Percentiles rank a stretch among this genome's conserved stretches.
phyloP scores from a whole-genome alignment of 202 grass and related monocot species.

The Digitaria exilis region DNA sequence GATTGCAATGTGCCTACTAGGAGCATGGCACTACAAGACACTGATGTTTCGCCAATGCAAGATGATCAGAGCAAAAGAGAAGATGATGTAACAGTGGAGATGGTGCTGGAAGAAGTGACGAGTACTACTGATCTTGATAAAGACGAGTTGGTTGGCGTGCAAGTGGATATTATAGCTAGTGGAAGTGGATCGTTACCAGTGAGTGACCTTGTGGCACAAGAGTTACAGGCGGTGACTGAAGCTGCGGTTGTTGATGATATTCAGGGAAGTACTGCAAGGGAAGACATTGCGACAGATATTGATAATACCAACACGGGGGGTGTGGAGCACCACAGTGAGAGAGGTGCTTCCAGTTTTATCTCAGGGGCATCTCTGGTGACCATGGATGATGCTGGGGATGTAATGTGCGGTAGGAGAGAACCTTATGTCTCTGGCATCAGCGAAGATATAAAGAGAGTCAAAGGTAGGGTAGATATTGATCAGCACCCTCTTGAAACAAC shows the following conservation, averaged over 20 bases:
- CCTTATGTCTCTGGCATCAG: background rate
- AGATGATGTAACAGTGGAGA: constrained; percentile 12
- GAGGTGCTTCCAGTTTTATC: constrained; percentile 21
- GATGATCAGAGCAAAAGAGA: background rate
- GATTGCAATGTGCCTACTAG: background rate
- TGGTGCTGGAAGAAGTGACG: background rate
- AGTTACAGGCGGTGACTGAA: background rate
- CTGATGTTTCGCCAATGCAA: background rate
- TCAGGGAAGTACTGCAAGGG: constrained; percentile 18
- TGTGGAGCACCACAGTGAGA: background rate
- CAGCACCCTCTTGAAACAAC: constrained; percentile 7
- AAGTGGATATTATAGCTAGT: constrained; percentile 22
- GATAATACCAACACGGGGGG: background rate
- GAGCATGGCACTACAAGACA: background rate
- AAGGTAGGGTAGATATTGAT: background rate
- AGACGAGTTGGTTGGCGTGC: background rate
- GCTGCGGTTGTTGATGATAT: background rate
- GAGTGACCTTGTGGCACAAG: constrained; percentile 23
- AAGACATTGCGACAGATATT: constrained; percentile 3
- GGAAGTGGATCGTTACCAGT: background rate
- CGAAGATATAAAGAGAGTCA: background rate
- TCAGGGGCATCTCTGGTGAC: background rate
- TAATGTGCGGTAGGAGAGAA: constrained; percentile 6
- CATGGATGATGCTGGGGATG: constrained; percentile 14
- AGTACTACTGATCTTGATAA: background rate